Evolutionary conservation across 2,329 filamentous ascomycete species (phyloP).

Genomic region (Pezicula carpinea): DNA sequence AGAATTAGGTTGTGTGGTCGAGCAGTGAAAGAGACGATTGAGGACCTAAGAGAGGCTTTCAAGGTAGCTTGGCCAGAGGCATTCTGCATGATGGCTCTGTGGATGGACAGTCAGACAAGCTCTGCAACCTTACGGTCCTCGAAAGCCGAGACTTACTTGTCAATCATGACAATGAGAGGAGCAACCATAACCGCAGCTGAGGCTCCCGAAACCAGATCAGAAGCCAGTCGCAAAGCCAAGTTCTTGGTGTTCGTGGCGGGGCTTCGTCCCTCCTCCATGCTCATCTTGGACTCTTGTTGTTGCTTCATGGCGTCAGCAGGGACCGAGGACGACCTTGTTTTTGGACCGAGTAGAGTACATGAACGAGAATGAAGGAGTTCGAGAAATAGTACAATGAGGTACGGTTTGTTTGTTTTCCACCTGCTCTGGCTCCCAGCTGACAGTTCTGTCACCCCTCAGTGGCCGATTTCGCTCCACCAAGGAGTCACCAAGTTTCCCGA

Average conservation of each 20-base stretch:
- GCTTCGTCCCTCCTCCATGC: too few relatives aligned
- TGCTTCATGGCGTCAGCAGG: too few relatives aligned
- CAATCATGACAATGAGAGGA: conserved; percentile 82
- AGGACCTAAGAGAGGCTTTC: conserved; percentile 52
- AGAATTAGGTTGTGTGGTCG: conserved; percentile 57
- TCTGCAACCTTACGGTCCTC: conserved; percentile 3
- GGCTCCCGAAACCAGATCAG: conserved; percentile 65
- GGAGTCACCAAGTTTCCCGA: too few relatives aligned
- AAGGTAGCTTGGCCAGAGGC: conserved; percentile 65
- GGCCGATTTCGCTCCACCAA: too few relatives aligned
- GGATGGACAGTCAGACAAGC: neutral
- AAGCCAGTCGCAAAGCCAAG: conserved; percentile 59
- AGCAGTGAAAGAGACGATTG: conserved; percentile 50
- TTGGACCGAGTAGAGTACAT: too few relatives aligned
- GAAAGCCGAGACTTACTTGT: conserved; percentile 53
- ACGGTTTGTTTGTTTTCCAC: too few relatives aligned
- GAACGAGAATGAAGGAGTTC: too few relatives aligned
- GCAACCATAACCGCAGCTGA: conserved; percentile 73
- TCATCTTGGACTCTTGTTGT: too few relatives aligned
- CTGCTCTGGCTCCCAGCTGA: too few relatives aligned
- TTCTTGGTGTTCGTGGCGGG: conserved; percentile 63
- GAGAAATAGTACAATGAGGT: too few relatives aligned
- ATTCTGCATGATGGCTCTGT: conserved; percentile 74
- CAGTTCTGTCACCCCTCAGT: too few relatives aligned
- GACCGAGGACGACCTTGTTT: too few relatives aligned